Percentiles rank a stretch among this genome's conserved stretches.
Conservation (phyloP, 2,329 filamentous ascomycete genomes). For the Madurella fahalii region DNA sequence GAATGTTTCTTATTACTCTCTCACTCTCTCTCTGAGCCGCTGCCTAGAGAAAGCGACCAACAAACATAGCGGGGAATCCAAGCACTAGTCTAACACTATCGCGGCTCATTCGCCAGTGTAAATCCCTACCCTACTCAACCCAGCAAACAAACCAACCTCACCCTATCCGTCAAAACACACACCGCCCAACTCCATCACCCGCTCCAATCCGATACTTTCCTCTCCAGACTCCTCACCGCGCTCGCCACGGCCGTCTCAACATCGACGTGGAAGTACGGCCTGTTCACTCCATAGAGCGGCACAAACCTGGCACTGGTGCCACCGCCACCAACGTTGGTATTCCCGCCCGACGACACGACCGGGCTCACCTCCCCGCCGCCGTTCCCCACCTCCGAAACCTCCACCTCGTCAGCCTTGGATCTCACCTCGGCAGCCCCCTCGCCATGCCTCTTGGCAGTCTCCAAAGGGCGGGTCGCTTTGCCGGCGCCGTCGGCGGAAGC, state of each 20-base stretch:
- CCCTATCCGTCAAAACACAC: no score
- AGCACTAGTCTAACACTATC: no score
- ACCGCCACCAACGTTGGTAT: neutral
- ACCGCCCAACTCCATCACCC: conserved; percentile 24
- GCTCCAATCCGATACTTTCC: conserved; percentile 1
- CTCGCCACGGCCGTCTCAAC: conserved; percentile 40
- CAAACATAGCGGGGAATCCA: no score
- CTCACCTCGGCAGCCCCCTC: neutral
- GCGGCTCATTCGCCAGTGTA: no score
- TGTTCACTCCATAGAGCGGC: conserved; percentile 38
- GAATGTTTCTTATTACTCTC: no score
- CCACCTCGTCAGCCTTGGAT: conserved; percentile 8
- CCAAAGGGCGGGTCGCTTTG: neutral
- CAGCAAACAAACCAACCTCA: no score
- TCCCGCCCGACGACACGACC: conserved; percentile 16
- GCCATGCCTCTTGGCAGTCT: neutral
- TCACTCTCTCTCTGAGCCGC: no score
- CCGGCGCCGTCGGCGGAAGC: neutral
- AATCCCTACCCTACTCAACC: no score
- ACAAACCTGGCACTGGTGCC: conserved; percentile 13
- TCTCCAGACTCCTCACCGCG: conserved; percentile 26
- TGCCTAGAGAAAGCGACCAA: no score
- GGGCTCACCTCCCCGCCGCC: conserved; percentile 19
- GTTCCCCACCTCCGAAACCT: conserved; percentile 10
- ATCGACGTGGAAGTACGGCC: conserved; percentile 47